These are phyloP conservation scores for Aphanomyces astaci DNA, from an alignment of 352 stramenopile species.

Conservation along the genomic window DNA sequence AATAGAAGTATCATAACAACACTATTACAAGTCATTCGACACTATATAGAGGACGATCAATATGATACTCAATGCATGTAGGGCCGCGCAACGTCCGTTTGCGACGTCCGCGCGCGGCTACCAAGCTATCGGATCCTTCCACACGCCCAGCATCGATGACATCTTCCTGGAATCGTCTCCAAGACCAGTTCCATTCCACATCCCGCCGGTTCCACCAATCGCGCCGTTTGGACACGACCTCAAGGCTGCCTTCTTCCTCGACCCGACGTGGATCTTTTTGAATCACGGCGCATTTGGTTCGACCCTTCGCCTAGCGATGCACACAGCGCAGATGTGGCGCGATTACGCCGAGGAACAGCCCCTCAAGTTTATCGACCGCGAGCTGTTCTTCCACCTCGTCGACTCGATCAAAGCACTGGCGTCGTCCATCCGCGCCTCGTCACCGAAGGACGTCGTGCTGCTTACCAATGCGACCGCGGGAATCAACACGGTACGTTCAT, in stretches of 20 bases:
- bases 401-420: conserved; percentile 70
- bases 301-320: conserved; percentile 50
- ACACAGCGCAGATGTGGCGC: conserved; percentile 71
- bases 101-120: conserved; percentile 31
- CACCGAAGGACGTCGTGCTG: conserved; percentile 59
- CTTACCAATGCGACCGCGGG: conserved; percentile 85
- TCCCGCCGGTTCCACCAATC: background rate
- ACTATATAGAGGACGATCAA: background rate
- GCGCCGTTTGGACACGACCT: conserved; percentile 28
- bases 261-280: conserved; percentile 84
- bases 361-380: conserved; percentile 86
- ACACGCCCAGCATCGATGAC: conserved; percentile 45
- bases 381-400: conserved; percentile 86
- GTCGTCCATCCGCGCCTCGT: conserved; percentile 41
- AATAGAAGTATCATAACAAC: no score
- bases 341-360: conserved; percentile 79
- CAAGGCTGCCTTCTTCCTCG: conserved; percentile 36
- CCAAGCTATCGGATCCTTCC: conserved; percentile 71
- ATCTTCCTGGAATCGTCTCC: conserved; percentile 37
- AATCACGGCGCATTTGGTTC: conserved; percentile 93
- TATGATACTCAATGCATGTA: background rate
- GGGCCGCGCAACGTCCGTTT: background rate
- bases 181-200: conserved; percentile 25
- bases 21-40: background rate
- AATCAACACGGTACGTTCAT: conserved; percentile 68